Evolutionary conservation across 805 yeast species (phyloP), one percentile per base, ranked within the genome.

Genomic region (Candida cerambycidarum): DNA sequence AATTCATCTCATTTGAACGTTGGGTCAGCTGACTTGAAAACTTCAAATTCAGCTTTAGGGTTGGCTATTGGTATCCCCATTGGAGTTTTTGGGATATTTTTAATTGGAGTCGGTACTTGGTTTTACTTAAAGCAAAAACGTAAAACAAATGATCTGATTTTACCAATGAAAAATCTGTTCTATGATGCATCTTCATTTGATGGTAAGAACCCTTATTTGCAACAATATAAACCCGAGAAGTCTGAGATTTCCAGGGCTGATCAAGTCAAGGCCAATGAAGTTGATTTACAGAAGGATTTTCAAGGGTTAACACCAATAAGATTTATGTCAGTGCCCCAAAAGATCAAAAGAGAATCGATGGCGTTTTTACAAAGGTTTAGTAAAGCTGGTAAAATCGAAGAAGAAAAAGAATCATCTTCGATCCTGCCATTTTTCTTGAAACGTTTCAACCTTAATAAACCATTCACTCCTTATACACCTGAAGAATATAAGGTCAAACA

Each of bases 401-500:
- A 58, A 23, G 44, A 31, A 16, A 29, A 28, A 8, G 41, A 38
- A 10, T 13, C 41, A 6, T 32, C 39, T 18, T 10, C 33, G 1
- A 46, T 55, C 40, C 61, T 70, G 5, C 72, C 74, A 0, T 38
- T 63, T 28, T 52, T 62, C 32, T 54, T 67, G 42, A 62, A 61
- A 35, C 50, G 62, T 38, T 68, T 68, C 55, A 57, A 68, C 34
- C 56, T 62, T 34, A 47, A 49, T 21, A 57, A 55, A 35, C 51
- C 55, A 7, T 33, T 15, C 16, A 42, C 51, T 13, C 50, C 51
- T 9, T 19, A 18, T 4, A 32, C 51, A 5, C 32, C 41, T 14
- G 21, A 28, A 31, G 17, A 16, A 9, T 34, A 34, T 24, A 13
- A 34, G 4, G 14, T 29, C 3, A 36, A 36, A 15, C 21, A 34